Percentiles rank a stretch among this genome's conserved stretches.
Conservation (phyloP, 2,329 filamentous ascomycete genomes). For the Diaporthe vaccinii region DNA sequence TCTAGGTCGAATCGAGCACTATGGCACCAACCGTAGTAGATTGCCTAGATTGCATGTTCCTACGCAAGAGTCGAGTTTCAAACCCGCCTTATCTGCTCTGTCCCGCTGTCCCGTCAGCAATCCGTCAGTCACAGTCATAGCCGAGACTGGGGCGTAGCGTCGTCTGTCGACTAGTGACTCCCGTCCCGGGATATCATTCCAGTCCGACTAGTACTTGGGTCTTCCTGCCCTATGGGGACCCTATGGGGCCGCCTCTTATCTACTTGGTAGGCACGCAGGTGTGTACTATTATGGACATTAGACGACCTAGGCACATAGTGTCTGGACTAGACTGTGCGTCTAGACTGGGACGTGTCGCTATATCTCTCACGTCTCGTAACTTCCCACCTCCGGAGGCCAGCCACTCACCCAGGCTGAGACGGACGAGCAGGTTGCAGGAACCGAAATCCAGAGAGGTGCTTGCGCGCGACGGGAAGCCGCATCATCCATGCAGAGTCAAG, state of each 20-base stretch:
- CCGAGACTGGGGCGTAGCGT: conserved; percentile 27
- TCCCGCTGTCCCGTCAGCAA: background rate
- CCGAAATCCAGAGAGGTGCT: background rate
- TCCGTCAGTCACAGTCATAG: background rate
- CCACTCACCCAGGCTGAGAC: background rate
- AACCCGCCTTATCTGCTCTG: conserved; percentile 12
- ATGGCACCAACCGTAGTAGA: background rate
- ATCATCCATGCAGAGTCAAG: conserved; percentile 29
- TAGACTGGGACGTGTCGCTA: background rate
- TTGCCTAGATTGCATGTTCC: background rate
- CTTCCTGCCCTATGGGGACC: background rate
- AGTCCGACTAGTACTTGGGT: background rate
- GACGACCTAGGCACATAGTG: background rate
- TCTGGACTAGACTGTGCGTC: background rate
- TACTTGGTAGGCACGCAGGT: background rate
- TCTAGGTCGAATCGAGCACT: conserved; percentile 14
- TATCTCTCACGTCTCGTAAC: background rate
- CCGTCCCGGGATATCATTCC: conserved; percentile 30
- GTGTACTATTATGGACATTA: background rate
- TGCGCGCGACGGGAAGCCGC: conserved; percentile 24
- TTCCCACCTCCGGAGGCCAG: background rate
- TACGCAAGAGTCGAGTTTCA: conserved; percentile 12
- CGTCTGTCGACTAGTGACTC: background rate
- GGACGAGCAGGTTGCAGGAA: background rate
- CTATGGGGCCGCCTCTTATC: background rate